Percentiles rank a stretch among this genome's conserved stretches.
Evolutionary conservation across 805 yeast genomes (phyloP).

Genomic region (Cyberlindnera maritima): DNA sequence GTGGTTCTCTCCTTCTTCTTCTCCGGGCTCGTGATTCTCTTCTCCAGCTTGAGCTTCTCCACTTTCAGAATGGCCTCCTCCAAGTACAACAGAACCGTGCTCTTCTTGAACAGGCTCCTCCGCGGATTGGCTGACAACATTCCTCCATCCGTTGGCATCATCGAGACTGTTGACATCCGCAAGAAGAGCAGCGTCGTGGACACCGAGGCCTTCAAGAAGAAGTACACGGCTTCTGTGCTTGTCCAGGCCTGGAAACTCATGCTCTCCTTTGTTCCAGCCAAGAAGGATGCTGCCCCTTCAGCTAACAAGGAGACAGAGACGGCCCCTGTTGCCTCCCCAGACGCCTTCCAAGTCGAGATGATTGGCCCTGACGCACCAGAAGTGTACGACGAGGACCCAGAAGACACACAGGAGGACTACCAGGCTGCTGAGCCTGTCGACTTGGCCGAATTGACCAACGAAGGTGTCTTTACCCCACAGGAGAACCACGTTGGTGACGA

Average conservation of each 20-base stretch:
- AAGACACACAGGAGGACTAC: background rate
- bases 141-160: conserved; percentile 30
- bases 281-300: background rate
- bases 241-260: background rate
- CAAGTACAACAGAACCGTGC: conserved; percentile 25
- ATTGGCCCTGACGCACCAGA: conserved; percentile 13
- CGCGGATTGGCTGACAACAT: conserved; percentile 27
- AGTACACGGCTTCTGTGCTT: background rate
- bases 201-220: background rate
- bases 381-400: conserved; percentile 9
- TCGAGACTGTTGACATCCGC: conserved; percentile 15
- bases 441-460: background rate
- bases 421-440: background rate
- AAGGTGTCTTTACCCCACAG: background rate
- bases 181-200: background rate
- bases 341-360: conserved; percentile 2
- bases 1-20: conserved; percentile 23
- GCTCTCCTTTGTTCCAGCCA: background rate
- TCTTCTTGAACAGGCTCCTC: conserved; percentile 25
- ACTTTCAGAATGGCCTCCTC: conserved; percentile 26
- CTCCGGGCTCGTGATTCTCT: conserved; percentile 27
- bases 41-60: conserved; percentile 26
- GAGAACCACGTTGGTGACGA: background rate
- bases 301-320: background rate
- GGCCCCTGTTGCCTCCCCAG: background rate